Base-by-base conservation (phyloP, 495 filamentous ascomycete species). In the Xylaria intraflava region DNA sequence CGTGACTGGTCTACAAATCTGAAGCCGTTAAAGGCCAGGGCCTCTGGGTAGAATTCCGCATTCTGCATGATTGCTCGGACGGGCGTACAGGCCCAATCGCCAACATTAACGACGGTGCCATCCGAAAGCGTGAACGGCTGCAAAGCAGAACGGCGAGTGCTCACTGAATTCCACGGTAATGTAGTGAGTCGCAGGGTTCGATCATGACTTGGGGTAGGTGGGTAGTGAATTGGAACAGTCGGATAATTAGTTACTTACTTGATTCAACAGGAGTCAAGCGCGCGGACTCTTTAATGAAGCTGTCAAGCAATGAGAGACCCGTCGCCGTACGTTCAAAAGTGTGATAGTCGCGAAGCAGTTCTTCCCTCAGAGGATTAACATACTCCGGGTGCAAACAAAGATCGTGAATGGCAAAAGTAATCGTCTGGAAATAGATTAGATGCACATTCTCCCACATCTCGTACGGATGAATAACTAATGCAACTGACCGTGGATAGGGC, bases 251-350 rank as follows among this genome's bases (percentile, higher is more conserved):
- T n/a, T n/a, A 50, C 56, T 19, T 57, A 65, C 62, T 31, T 0
- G 55, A 59, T 46, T 71, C 68, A 6, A 62, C 59, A 0, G 68
- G 65, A 3, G 49, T 65, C 16, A 69, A 36, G 5, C 68, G 61
- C 0, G 66, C 57, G 2, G 67, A 72, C 39, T 72, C 69, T 33
- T 69, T 70, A 12, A 72, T 60, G 49, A 72, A 72, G 48, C 67
- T 69, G 50, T 72, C 69, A 0, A 72, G 50, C 0, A 72, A 58
- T 0, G 65, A 61, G 62, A 60, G 2, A 44, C 51, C 65, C 52
- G n/a, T 22, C 8, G 22, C 6, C 17, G 26, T n/a, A 6, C 22
- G 14, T 26, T 38, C 10, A 10, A 49, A 49, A 12, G 30, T 16
- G 7, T 10, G n/a, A 12, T 33, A 31, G 3, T 5, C 3, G 3